These are phyloP conservation scores for Elaeagnus macrophylla DNA, from an alignment of 306 rosid species.

Conservation along the genomic window DNA sequence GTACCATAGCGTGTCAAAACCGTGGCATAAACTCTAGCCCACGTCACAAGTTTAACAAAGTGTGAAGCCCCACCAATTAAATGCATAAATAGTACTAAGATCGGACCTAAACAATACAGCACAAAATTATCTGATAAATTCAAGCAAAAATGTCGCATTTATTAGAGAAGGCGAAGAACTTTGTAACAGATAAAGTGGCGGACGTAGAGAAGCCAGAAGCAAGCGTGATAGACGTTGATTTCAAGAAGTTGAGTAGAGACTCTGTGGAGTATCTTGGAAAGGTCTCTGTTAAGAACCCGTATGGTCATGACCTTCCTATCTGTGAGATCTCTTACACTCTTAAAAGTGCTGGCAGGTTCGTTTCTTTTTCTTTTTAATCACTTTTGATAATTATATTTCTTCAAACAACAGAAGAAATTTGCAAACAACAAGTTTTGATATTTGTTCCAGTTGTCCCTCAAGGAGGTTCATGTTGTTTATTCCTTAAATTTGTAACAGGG, in stretches of 20 bases:
- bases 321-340: slow-evolving; percentile 62
- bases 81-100: too few species aligned
- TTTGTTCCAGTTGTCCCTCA: too few species aligned
- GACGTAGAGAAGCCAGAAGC: slow-evolving; percentile 62
- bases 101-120: too few species aligned
- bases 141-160: slow-evolving; percentile 40
- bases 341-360: slow-evolving; percentile 51
- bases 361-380: neutral
- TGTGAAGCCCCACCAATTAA: too few species aligned
- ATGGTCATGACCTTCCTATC: slow-evolving; percentile 45
- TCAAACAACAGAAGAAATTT: too few species aligned
- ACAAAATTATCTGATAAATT: too few species aligned
- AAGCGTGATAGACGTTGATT: slow-evolving; percentile 47
- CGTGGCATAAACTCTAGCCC: too few species aligned
- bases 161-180: slow-evolving; percentile 50
- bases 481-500: slow-evolving; percentile 25
- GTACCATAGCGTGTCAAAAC: too few species aligned
- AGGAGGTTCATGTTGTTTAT: too few species aligned
- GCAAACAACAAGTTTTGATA: too few species aligned
- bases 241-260: slow-evolving; percentile 36
- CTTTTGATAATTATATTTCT: neutral
- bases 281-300: slow-evolving; percentile 53
- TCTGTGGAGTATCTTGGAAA: slow-evolving; percentile 51
- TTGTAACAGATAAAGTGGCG: slow-evolving; percentile 34
- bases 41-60: too few species aligned